Base-by-base conservation (phyloP, 148 eudicot genomes). In the Silene uniflora region DNA sequence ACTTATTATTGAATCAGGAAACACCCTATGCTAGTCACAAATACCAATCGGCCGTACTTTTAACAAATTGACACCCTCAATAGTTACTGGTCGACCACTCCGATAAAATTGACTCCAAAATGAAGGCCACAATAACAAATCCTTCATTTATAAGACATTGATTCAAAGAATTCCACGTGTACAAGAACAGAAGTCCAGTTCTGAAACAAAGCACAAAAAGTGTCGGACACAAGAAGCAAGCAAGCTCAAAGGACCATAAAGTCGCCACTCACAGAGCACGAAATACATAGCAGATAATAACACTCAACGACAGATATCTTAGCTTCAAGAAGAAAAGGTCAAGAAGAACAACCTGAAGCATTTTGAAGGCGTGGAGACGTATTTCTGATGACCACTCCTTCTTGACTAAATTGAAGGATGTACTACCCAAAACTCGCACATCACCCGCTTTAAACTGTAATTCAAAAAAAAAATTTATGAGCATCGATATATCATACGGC, bases 371-470 rank as follows among this genome's bases (percentile, higher is more conserved):
- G 59, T 95, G 98, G 68, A 95, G 81, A 72, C 98, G 88, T 73
- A 95, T 86, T 87, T 89, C 98, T 72, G 92, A 86, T 71, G 98
- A 88, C 93, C 96, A 90, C 21, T 94, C 96, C 77, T 91, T 89
- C 89, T 89, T 95, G 71, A 92, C 94, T 75, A 95, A 81, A 74
- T 83, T 65, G 86, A 92, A 89, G 68, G 96, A 89, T 75, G 96
- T 85, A 73, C 81, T 86, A 39, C 91, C 98, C 87, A 95, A 86
- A 64, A 87, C 84, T 81, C 89, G 93, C 47, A 87, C 83, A 82
- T 95, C 93, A 73, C 97, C 97, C 62, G 88, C 85, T 89, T 95
- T 95, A 75, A 95, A 81, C 98, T 94, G 88, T 84, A 87, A 59
- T 49, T 25, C 24, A 59, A 35, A 52, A 1, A 52, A 1, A 69